Base-by-base conservation (phyloP, 208 protist species). In the Acanthamoeba healyi region DNA sequence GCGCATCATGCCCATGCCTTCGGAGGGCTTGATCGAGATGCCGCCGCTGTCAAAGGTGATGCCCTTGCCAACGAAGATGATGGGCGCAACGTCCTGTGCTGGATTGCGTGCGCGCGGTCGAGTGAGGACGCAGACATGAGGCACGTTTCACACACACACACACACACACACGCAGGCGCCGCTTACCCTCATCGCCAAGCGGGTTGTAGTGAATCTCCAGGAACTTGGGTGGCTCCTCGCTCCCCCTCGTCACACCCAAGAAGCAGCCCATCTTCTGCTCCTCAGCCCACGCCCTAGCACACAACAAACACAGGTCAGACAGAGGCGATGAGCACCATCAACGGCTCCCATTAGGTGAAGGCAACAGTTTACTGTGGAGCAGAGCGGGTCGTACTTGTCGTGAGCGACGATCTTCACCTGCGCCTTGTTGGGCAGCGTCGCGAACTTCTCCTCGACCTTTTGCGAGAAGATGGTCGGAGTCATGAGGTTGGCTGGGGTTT, bases 181-280 rank as follows among this genome's bases (percentile, higher is more conserved):
- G 5, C 19, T 2, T 22, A 46, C 70, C 70, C 17, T 81, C 36
- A 46, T 81, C 70, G 15, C 70, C 70, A 1, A 74, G 40, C 22
- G 61, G 61, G 40, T 42, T 90, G 34, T 96, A 96, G 40, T 91
- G 84, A 1, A 95, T 49, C 58, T 96, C 95, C 26, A 96, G 34
- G 56, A 96, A 95, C 38, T 92, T 81, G 10, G 88, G 63, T 36
- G 91, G 94, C 42, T 96, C 90, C 10, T 92, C 94, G 14, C 51
- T 72, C 42, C 96, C 96, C 9, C 54, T 46, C 2, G 96, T 91
- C 29, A 97, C 96, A 49, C 72, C 90, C 24, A 95, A 91, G 67
- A 97, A 97, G 65, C 94, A 94, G 44, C 96, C 96, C 96, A 97
- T 97, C 10, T 95, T 96, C 72, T 96, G 54, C 40, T 97, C 95